Evolutionary conservation across 208 protist genomes (phyloP), one percentile per base, ranked within the genome.

Genomic region (Trypanosoma caninum): DNA sequence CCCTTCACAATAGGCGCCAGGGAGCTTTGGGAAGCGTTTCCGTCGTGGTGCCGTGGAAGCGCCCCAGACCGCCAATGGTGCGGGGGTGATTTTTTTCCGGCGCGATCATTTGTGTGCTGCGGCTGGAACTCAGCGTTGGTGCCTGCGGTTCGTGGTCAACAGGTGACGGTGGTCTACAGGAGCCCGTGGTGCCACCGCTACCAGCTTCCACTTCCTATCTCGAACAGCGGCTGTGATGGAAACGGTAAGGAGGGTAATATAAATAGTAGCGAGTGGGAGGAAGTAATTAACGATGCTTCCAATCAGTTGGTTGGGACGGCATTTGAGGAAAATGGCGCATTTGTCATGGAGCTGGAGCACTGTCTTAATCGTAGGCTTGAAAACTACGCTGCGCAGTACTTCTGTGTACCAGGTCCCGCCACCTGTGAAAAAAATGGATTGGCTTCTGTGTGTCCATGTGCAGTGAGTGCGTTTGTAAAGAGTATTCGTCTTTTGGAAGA

Each of bases 51-150:
- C 31, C 48, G 37, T 25, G 27, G 27, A 2, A 56, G 47, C 6
- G 46, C 22, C 22, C 3, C 23, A 27, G 2, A 14, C 0, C 52
- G 23, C 3, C 31, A 16, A 30, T 0, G 22, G 20, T 8, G 54
- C 25, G 40, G 27, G 14, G 38, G 25, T 27, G 27, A 35, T 31
- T 31, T 16, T 34, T 2, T 40, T 14, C 1, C 2, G 8, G 13
- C 30, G 22, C 47, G n/a, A 48, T 48, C 46, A 10, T 69, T 69
- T 69, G 52, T 60, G 2, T 60, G 62, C 18, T 48, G 62, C 31
- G 62, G 42, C 13, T 60, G 52, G 50, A 67, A 67, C 38, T 35
- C 38, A 1, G 48, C 25, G 20, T 10, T 56, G 25, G 30, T 42
- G 40, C 25, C 0, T 50, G 25, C 13, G 7, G 14, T 45, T 13